These are phyloP conservation scores for Glycine latifolia DNA, from an alignment of 306 rosid species.

Conservation along the genomic window DNA sequence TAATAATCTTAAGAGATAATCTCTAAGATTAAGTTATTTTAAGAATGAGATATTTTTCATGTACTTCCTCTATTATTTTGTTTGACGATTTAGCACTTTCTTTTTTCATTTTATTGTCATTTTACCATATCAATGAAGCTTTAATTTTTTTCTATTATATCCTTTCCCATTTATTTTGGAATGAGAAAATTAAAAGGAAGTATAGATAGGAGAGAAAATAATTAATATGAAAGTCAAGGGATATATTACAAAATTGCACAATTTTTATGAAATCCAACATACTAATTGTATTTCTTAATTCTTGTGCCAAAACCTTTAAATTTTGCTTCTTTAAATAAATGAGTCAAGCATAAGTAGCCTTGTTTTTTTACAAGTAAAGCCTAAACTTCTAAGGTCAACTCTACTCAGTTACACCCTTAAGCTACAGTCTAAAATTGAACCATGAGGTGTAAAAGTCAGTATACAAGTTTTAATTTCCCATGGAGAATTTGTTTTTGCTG, in stretches of 20 bases:
- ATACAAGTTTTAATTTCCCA: conserved; percentile 17
- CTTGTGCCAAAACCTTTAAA: neutral
- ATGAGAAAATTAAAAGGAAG: neutral
- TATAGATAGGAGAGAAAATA: neutral
- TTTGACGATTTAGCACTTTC: neutral
- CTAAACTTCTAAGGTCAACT: neutral
- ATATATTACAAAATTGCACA: neutral
- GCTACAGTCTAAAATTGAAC: conserved; percentile 13
- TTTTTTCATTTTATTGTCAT: neutral
- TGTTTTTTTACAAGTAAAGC: neutral
- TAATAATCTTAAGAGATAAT: neutral
- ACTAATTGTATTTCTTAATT: neutral
- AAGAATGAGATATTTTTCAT: neutral
- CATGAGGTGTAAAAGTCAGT: conserved; percentile 21
- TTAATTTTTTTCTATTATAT: too few species aligned
- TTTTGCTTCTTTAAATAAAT: too few species aligned
- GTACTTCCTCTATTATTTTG: neutral
- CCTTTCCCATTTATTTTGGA: neutral
- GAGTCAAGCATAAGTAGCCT: neutral
- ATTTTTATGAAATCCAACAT: neutral
- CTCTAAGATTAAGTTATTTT: neutral
- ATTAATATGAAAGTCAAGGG: neutral
- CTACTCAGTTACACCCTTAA: neutral
- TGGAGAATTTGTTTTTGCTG: neutral
- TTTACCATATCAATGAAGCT: neutral